Conservation (phyloP, 371 early-diverging fungal genomes). For the Haplosporangium sp. region DNA sequence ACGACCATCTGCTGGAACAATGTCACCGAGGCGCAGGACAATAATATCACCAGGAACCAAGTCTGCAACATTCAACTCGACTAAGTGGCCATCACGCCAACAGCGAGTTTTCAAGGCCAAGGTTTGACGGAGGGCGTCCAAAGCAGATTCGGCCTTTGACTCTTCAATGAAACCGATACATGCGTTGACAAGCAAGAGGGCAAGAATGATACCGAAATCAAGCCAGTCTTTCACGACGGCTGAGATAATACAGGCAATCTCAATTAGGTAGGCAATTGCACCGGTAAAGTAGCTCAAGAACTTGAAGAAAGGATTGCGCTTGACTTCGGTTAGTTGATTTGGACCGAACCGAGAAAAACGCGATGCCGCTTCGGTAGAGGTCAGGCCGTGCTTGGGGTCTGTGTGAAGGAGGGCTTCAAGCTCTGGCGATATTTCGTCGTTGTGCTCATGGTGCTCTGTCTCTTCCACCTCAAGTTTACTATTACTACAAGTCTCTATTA, state of each 20-base stretch:
- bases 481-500: constrained; percentile 27
- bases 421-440: constrained; percentile 76
- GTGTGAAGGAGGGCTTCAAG: constrained; percentile 78
- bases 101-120: constrained; percentile 79
- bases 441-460: constrained; percentile 72
- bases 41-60: constrained; percentile 93
- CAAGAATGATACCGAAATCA: constrained; percentile 89
- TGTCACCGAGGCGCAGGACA: constrained; percentile 92
- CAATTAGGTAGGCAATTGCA: constrained; percentile 90
- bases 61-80: constrained; percentile 82
- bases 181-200: constrained; percentile 88
- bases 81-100: constrained; percentile 83
- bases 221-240: constrained; percentile 71
- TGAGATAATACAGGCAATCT: constrained; percentile 79
- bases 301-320: constrained; percentile 85
- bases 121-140: constrained; percentile 87
- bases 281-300: constrained; percentile 91
- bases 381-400: constrained; percentile 72
- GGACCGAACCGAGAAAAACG: constrained; percentile 75
- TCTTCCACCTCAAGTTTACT: constrained; percentile 59
- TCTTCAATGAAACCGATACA: constrained; percentile 91
- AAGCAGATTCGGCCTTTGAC: constrained; percentile 89
- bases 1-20: constrained; percentile 92
- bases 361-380: constrained; percentile 65
- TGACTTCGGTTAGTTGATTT: constrained; percentile 84